phyloP scores from a whole-genome alignment of 1,284 basidiomycete genomes.

The Cutaneotrichosporon cutaneum region DNA sequence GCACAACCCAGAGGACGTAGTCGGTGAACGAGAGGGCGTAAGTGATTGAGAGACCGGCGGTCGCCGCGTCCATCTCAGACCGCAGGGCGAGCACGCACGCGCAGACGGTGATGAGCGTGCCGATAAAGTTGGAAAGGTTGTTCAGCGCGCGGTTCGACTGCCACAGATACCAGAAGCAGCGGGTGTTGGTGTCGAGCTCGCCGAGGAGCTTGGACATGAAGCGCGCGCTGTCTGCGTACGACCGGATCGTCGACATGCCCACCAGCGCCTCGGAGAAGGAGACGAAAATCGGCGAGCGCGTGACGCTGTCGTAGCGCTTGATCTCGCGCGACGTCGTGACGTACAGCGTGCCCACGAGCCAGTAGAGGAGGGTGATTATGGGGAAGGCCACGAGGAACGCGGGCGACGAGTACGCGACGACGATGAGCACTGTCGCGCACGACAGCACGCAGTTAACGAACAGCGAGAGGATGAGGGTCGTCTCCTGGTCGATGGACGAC shows the following conservation, averaged over 20 bases:
- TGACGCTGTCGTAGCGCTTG: conserved; percentile 58
- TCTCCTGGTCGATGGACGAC: conserved; percentile 56
- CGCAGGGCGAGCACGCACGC: conserved; percentile 54
- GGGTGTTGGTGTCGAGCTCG: conserved; percentile 55
- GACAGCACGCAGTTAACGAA: conserved; percentile 45
- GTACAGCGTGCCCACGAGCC: conserved; percentile 53
- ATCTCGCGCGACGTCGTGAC: conserved; percentile 57
- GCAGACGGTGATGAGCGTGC: conserved; percentile 54
- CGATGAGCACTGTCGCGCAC: conserved; percentile 44
- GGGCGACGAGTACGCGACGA: conserved; percentile 47
- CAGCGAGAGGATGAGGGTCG: conserved; percentile 49
- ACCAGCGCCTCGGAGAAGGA: conserved; percentile 55
- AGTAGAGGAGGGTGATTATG: conserved; percentile 54
- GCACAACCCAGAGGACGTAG: conserved; percentile 55
- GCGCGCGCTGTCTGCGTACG: conserved; percentile 56
- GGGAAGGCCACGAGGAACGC: conserved; percentile 52
- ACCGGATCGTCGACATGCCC: conserved; percentile 57
- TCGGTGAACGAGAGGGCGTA: conserved; percentile 54
- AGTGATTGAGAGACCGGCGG: conserved; percentile 45
- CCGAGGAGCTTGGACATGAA: conserved; percentile 54
- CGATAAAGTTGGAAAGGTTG: conserved; percentile 54
- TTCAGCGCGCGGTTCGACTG: conserved; percentile 55
- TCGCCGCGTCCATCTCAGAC: conserved; percentile 51
- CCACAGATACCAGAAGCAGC: conserved; percentile 53
- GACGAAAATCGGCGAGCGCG: conserved; percentile 60